Evolutionary conservation across 2,329 filamentous ascomycete genomes (phyloP).

Genomic region (Immersiporthe knoxdaviesiana): DNA sequence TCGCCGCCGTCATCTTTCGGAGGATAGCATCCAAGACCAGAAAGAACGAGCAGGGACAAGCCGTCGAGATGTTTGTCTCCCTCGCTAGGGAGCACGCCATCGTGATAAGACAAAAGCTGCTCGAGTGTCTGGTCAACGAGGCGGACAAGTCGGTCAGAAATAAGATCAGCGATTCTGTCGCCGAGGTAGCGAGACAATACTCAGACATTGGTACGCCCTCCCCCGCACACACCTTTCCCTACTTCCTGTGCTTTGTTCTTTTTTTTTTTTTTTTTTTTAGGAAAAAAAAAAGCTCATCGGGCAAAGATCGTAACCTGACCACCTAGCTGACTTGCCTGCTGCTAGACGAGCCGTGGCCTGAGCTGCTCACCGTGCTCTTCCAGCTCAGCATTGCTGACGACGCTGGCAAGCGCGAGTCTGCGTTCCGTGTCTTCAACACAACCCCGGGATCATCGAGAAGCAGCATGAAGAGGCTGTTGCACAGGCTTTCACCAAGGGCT

Average conservation of each 20-base stretch:
- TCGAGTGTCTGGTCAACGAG: slow-evolving; percentile 77
- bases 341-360: slow-evolving; percentile 82
- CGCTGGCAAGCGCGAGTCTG: slow-evolving; percentile 82
- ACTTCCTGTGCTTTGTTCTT: too few species aligned
- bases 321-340: slow-evolving; percentile 19
- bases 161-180: slow-evolving; percentile 97
- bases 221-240: slow-evolving; percentile 20
- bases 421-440: slow-evolving; percentile 93
- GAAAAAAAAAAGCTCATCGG: slow-evolving; percentile 24
- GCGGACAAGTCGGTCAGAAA: slow-evolving; percentile 76
- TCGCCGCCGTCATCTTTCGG: slow-evolving; percentile 91
- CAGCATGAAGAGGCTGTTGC: slow-evolving; percentile 92
- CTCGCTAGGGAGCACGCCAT: slow-evolving; percentile 73
- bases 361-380: slow-evolving; percentile 84
- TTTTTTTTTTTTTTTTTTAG: too few species aligned
- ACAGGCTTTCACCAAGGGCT: slow-evolving; percentile 85
- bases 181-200: slow-evolving; percentile 93
- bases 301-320: background rate
- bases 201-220: slow-evolving; percentile 77
- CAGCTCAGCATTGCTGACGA: slow-evolving; percentile 87
- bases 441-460: slow-evolving; percentile 96
- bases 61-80: slow-evolving; percentile 83
- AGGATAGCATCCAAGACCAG: slow-evolving; percentile 88
- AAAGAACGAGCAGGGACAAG: slow-evolving; percentile 73
- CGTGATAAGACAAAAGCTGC: slow-evolving; percentile 80